Evolutionary conservation across 139 green algal species (phyloP).

Genomic region (Tetradesmus lagerheimii): DNA sequence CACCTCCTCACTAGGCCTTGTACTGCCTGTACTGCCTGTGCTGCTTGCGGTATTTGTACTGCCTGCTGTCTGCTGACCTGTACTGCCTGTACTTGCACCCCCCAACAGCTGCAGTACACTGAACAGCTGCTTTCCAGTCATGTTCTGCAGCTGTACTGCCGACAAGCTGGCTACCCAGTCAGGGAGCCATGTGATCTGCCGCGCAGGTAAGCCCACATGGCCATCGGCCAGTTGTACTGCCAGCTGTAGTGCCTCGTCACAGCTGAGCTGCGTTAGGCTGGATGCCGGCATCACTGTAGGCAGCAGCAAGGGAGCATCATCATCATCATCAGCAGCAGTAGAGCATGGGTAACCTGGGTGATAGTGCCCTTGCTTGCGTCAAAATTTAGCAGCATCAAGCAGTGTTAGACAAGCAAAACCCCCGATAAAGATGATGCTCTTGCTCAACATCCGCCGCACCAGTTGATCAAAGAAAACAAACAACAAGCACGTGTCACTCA

Average conservation of each 20-base stretch:
- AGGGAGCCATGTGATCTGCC: constrained; percentile 13
- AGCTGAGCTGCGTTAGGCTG: background rate
- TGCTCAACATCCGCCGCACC: background rate
- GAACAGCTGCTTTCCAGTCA: constrained; percentile 7
- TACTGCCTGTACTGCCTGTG: background rate
- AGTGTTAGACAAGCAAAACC: too few relatives aligned
- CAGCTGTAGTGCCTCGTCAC: constrained; percentile 1
- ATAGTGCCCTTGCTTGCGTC: too few relatives aligned
- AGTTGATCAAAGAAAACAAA: too few relatives aligned
- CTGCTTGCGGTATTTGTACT: background rate
- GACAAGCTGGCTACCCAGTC: background rate
- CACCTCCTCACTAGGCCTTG: background rate
- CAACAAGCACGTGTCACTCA: too few relatives aligned
- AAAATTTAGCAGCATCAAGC: too few relatives aligned
- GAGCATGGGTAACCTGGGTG: background rate
- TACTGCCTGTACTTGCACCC: background rate
- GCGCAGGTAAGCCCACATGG: background rate
- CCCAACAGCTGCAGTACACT: background rate
- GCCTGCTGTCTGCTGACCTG: background rate
- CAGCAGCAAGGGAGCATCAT: background rate
- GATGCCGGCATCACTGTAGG: background rate
- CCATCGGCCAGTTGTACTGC: constrained; percentile 4
- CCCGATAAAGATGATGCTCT: too few relatives aligned
- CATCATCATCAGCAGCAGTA: background rate
- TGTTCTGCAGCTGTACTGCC: background rate